Conservation (phyloP, 2,329 filamentous ascomycete species). For the Fusarium longipes region DNA sequence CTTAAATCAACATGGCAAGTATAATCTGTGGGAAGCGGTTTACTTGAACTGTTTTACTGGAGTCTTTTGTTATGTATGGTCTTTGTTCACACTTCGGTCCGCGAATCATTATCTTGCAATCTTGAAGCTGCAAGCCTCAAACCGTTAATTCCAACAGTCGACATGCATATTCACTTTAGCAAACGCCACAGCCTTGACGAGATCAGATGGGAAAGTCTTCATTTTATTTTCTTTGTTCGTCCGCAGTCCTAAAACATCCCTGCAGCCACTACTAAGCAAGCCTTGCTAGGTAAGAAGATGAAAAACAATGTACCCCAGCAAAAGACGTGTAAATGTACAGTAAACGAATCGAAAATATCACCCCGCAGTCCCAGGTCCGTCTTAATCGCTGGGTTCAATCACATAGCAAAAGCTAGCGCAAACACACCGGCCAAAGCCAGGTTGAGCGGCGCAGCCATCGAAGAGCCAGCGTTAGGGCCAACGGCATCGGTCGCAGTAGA, state of each 20-base stretch:
- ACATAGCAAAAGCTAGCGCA: constrained; percentile 27
- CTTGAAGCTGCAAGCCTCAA: background rate
- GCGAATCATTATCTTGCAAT: background rate
- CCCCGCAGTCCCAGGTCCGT: background rate
- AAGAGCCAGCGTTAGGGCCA: constrained; percentile 32
- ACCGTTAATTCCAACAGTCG: background rate
- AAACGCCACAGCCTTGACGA: background rate
- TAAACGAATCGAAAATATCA: constrained; percentile 8
- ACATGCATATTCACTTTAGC: background rate
- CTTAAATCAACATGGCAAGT: background rate
- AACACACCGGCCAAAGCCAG: constrained; percentile 29
- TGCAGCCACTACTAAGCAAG: constrained; percentile 15
- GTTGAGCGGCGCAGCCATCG: constrained; percentile 23
- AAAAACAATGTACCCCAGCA: constrained; percentile 6
- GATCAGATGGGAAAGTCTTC: background rate
- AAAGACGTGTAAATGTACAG: constrained; percentile 18
- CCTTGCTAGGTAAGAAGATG: constrained; percentile 6
- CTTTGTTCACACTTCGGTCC: background rate
- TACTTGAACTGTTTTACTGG: background rate
- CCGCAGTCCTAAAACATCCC: constrained; percentile 10
- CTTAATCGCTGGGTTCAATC: background rate
- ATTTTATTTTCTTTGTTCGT: constrained; percentile 22
- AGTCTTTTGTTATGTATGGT: background rate
- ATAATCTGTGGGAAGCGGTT: background rate
- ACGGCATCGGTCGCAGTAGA: constrained; percentile 22